phyloP scores from a whole-genome alignment of 306 rosid species.

The Amphicarpaea edgeworthii region DNA sequence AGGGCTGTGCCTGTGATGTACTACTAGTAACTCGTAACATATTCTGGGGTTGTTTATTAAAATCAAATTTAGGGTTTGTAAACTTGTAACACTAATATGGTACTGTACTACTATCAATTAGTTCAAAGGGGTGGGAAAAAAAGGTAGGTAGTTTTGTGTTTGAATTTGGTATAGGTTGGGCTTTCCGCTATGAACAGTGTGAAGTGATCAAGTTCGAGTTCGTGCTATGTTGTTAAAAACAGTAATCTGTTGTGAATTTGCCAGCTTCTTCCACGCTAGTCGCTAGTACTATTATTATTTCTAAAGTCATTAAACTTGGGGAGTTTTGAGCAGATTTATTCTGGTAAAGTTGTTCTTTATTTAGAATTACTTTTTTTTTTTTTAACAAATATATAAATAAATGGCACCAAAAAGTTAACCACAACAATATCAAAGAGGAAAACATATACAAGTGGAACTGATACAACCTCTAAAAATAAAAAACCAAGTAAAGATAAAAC shows the following conservation, averaged over 20 bases:
- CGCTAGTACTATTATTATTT: too few species aligned
- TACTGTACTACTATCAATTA: too few species aligned
- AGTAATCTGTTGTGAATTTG: neutral
- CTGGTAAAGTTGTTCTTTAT: neutral
- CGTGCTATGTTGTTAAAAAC: neutral
- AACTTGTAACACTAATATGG: conserved; percentile 6
- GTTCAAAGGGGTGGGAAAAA: neutral
- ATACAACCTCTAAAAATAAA: too few species aligned
- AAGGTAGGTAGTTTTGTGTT: conserved; percentile 28
- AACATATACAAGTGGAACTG: too few species aligned
- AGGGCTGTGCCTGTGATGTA: too few species aligned
- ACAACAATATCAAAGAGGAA: too few species aligned
- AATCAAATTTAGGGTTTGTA: conserved; percentile 9
- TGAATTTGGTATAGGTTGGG: conserved; percentile 5
- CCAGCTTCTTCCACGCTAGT: conserved; percentile 29
- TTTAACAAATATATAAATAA: too few species aligned
- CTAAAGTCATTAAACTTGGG: conserved; percentile 20
- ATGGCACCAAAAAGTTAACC: too few species aligned
- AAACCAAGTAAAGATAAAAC: too few species aligned
- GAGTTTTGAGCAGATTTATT: conserved; percentile 25
- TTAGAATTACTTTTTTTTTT: too few species aligned
- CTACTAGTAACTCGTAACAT: neutral
- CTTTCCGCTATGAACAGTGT: conserved; percentile 3
- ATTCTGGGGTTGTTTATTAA: conserved; percentile 17
- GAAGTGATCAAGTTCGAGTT: neutral